These are phyloP conservation scores for Setaria viridis DNA, from an alignment of 202 grass and related monocot genomes.

Conservation along the genomic window DNA sequence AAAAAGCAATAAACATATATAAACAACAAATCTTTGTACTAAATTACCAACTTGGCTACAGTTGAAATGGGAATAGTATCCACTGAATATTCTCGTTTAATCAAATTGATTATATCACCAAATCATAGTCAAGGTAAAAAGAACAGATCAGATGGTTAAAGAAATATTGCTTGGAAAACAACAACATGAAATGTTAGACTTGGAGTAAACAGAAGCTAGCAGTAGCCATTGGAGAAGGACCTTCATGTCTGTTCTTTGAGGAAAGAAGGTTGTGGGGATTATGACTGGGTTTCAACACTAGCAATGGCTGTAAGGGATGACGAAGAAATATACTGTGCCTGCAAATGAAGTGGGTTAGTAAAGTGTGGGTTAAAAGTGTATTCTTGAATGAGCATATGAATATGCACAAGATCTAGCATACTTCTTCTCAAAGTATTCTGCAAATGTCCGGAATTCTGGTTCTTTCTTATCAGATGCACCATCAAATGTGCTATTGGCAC, in stretches of 20 bases:
- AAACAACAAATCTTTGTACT: constrained; percentile 4
- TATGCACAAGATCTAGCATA: constrained; percentile 50
- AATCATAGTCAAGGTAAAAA: not conserved
- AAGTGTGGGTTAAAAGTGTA: constrained; percentile 12
- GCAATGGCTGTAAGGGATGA: constrained; percentile 71
- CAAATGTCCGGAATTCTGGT: constrained; percentile 61
- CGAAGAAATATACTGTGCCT: constrained; percentile 79
- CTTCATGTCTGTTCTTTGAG: constrained; percentile 63
- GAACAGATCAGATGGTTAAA: constrained; percentile 1
- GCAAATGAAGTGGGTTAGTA: constrained; percentile 36
- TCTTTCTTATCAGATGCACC: constrained; percentile 65
- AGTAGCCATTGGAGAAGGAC: constrained; percentile 28
- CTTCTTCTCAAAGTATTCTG: constrained; percentile 84
- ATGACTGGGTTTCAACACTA: constrained; percentile 78
- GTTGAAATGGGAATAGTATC: not conserved
- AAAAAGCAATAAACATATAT: constrained; percentile 41
- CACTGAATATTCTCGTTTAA: constrained; percentile 10
- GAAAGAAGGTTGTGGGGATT: constrained; percentile 88
- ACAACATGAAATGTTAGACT: not conserved
- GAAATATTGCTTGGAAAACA: too few relatives aligned
- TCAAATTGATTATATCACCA: not conserved
- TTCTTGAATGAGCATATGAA: constrained; percentile 22
- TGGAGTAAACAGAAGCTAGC: not conserved
- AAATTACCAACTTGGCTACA: constrained; percentile 3
- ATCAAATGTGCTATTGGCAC: constrained; percentile 76